Base-by-base conservation (phyloP, 441 rosid species). In the Geranium incanum region DNA sequence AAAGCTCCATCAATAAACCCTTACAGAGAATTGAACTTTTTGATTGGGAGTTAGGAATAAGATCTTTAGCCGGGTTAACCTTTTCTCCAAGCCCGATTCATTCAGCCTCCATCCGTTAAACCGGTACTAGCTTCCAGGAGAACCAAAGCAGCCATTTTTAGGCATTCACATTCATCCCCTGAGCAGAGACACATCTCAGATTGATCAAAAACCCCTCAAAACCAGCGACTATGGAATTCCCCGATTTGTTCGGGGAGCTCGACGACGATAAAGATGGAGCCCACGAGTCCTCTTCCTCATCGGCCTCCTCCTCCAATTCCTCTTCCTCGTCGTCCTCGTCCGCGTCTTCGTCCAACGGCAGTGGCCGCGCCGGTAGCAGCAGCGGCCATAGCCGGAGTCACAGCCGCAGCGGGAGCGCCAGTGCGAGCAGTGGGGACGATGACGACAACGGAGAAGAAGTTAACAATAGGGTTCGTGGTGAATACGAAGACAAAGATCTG, bases 271-370 rank as follows among this genome's bases (percentile, higher is more conserved):
- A 66, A 50, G 75, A 71, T 72, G 77, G 77, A 1, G 39, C 76
- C 48, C 82, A 62, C 63, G 71, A 77, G 67, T 85, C 90, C 0
- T 85, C 90, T 38, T 81, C 86, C 3, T 82, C 76, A 6, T 88
- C 92, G 4, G 80, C 86, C 0, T 82, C 86, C 3, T 79, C 86
- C 1, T 80, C 86, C 0, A 84, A 95, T 5, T 86, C 86, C 4
- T 81, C 86, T 0, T 82, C 86, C 3, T 79, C 86, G 0, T 80
- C 86, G 33, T 81, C 90, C n/a, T 89, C 92, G 0, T 86, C 97
- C 0, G 85, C 93, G 0, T 84, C 95, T 37, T 85, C 93, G 0
- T 84, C 89, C 48, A 79, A 78, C 52, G 83, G 79, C 45, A 21
- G 82, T 28, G 84, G 69, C 15, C 81, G 66, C 48, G 82, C 74